A percentile compares a stretch with the other conserved stretches of the same genome.
These are phyloP conservation scores for Puccinia hordei DNA, from an alignment of 1,284 basidiomycete genomes.

Conservation along the genomic window DNA sequence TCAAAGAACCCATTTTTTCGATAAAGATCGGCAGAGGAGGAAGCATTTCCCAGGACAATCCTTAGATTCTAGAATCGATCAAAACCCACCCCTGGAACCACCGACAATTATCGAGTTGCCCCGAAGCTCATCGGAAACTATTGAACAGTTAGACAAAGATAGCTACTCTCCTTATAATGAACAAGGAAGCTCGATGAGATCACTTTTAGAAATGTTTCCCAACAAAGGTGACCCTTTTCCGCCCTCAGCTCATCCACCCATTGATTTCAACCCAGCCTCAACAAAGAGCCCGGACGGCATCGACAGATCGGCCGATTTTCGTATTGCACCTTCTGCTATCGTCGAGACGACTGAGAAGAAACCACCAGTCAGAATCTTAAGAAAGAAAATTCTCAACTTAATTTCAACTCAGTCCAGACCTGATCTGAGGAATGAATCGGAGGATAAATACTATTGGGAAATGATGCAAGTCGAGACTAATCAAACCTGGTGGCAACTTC, in stretches of 20 bases:
- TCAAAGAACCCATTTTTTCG: background rate
- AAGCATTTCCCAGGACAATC: background rate
- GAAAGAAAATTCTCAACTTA: constrained; percentile 23
- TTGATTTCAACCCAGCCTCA: background rate
- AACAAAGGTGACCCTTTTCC: background rate
- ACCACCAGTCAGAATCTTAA: background rate
- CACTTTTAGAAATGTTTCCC: constrained; percentile 16
- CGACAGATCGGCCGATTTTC: background rate
- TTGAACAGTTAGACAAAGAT: background rate
- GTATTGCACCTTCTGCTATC: background rate
- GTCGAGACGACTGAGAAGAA: constrained; percentile 14
- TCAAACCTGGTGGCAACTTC: constrained; percentile 24
- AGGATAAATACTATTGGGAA: constrained; percentile 32
- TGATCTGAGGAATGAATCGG: background rate
- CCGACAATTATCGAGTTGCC: constrained; percentile 5
- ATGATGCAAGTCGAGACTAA: constrained; percentile 18
- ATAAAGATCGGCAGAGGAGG: background rate
- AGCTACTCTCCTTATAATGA: constrained; percentile 11
- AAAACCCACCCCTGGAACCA: background rate
- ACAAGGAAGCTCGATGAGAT: background rate
- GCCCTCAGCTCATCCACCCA: background rate
- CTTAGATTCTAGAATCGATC: background rate
- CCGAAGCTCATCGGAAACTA: background rate
- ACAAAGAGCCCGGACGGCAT: too few relatives aligned
- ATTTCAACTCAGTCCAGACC: constrained; percentile 3